These are phyloP conservation scores for Cryptosporidium sp. DNA, from an alignment of 169 alveolate species.

Conservation along the genomic window DNA sequence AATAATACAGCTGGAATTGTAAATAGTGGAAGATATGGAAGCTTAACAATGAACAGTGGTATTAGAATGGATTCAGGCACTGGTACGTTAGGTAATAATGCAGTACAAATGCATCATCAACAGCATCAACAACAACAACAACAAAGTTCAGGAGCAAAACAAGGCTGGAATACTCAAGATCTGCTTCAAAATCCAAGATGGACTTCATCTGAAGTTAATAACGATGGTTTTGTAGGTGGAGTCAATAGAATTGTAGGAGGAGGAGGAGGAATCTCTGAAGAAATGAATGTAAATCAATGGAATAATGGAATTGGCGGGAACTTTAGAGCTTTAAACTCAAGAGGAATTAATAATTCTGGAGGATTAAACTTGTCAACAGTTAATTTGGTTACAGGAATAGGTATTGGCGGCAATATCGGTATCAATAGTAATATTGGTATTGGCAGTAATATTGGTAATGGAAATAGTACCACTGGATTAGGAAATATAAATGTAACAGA, in stretches of 20 bases:
- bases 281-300: neutral
- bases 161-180: neutral
- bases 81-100: neutral
- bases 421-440: too few species aligned
- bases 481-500: neutral
- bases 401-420: neutral
- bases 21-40: neutral
- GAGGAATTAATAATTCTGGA: neutral
- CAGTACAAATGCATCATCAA: neutral
- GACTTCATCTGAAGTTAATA: neutral
- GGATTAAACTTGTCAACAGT: neutral
- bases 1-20: neutral
- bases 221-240: neutral
- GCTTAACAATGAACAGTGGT: neutral
- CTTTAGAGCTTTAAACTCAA: neutral
- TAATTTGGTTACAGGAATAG: neutral
- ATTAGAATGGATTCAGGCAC: neutral
- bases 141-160: slow-evolving; percentile 6
- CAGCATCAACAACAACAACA: neutral
- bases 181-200: slow-evolving; percentile 4
- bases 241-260: neutral
- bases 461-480: neutral
- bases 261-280: neutral
- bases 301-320: neutral
- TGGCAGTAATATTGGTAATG: too few species aligned